Evolutionary conservation across 2,329 filamentous ascomycete genomes (phyloP).

Genomic region (Curvularia sp.): DNA sequence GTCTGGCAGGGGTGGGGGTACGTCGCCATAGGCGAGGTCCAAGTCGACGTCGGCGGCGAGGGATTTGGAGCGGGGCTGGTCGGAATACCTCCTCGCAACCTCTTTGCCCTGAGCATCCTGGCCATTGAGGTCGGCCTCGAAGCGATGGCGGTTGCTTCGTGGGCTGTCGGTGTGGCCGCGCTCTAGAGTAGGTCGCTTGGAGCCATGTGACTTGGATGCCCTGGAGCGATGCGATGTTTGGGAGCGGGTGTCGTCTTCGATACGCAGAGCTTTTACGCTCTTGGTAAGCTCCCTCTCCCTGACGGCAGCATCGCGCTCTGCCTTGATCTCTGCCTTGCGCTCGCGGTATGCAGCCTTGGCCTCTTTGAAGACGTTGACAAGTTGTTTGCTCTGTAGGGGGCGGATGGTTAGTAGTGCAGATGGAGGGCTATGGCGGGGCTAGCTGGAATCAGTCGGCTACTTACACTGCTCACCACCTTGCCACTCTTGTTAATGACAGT

Average conservation of each 20-base stretch:
- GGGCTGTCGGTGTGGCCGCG: constrained; percentile 54
- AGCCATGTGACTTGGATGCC: constrained; percentile 28
- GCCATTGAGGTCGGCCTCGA: constrained; percentile 44
- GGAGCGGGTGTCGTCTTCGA: constrained; percentile 49
- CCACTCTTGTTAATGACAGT: constrained; percentile 91
- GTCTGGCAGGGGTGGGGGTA: constrained; percentile 71
- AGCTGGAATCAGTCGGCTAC: constrained; percentile 45
- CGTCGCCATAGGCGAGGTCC: constrained; percentile 87
- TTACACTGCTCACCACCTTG: constrained; percentile 87
- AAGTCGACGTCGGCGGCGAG: constrained; percentile 74
- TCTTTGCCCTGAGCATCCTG: constrained; percentile 48
- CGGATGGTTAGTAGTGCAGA: constrained; percentile 24
- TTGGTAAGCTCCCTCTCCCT: constrained; percentile 67
- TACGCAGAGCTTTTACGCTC: constrained; percentile 59
- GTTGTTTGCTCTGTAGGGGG: constrained; percentile 77
- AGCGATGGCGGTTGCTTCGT: constrained; percentile 35
- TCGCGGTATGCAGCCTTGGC: constrained; percentile 87
- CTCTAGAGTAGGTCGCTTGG: constrained; percentile 48
- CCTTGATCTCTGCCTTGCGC: constrained; percentile 81
- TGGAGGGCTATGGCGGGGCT: constrained; percentile 18
- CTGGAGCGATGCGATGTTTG: constrained; percentile 41
- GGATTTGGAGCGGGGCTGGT: constrained; percentile 52
- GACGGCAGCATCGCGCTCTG: constrained; percentile 68
- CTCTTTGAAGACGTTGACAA: constrained; percentile 90
- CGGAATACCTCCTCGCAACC: constrained; percentile 55